phyloP scores from a whole-genome alignment of 345 rosid species.

The Gossypium australe region DNA sequence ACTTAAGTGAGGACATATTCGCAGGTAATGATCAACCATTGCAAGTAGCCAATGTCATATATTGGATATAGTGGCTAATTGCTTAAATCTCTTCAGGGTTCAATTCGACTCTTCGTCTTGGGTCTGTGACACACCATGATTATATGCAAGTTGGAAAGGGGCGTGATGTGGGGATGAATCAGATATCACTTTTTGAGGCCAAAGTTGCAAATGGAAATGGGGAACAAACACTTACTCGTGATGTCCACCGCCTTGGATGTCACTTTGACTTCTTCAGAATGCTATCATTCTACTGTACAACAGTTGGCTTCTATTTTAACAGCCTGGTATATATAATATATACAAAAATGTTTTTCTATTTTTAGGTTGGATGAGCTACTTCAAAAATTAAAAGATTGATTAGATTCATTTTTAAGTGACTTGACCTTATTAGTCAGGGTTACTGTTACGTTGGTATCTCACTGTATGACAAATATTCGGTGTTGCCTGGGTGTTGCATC shows the following conservation, averaged over 20 bases:
- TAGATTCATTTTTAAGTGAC: background rate
- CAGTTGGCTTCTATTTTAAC: conserved; percentile 89
- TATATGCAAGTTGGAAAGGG: conserved; percentile 97
- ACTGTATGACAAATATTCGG: background rate
- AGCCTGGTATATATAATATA: conserved; percentile 46
- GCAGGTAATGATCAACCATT: conserved; percentile 31
- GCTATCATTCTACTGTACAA: conserved; percentile 80
- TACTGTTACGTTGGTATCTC: background rate
- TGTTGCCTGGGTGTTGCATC: background rate
- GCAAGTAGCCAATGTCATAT: background rate
- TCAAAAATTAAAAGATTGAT: background rate
- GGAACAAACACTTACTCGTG: conserved; percentile 85
- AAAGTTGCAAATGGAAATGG: conserved; percentile 90
- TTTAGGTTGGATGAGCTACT: background rate
- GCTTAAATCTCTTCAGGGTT: conserved; percentile 41
- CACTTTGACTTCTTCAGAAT: conserved; percentile 89
- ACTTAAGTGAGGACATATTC: conserved; percentile 89
- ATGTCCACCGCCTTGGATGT: conserved; percentile 73
- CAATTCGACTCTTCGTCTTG: conserved; percentile 84
- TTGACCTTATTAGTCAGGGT: background rate
- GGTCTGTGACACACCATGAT: conserved; percentile 85
- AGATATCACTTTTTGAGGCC: conserved; percentile 86
- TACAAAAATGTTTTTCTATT: background rate
- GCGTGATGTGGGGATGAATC: conserved; percentile 89
- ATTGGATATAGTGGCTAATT: background rate